Evolutionary conservation across 805 yeast genomes (phyloP).

Genomic region (Scheffersomyces amazonensis): DNA sequence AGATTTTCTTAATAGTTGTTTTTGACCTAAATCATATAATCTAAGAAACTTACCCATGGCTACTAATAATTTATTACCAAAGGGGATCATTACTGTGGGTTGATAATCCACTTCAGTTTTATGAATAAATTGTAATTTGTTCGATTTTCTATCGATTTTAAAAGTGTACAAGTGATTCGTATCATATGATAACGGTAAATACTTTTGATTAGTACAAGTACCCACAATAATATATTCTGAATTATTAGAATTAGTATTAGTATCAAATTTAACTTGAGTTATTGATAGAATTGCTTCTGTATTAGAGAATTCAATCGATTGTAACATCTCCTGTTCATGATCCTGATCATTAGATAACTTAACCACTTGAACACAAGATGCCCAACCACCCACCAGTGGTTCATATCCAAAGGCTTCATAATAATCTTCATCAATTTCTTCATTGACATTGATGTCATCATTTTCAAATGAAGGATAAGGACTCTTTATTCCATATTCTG

Average conservation of each 20-base stretch:
- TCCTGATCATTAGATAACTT: conserved; percentile 29
- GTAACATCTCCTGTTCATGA: conserved; percentile 32
- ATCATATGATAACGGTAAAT: conserved; percentile 23
- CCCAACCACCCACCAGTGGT: conserved; percentile 30
- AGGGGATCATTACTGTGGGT: conserved; percentile 49
- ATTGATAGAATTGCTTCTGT: conserved; percentile 44
- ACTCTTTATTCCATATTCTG: conserved; percentile 38
- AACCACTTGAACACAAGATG: conserved; percentile 53
- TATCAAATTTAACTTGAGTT: conserved; percentile 26
- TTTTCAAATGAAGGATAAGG: conserved; percentile 20
- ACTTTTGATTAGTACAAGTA: conserved; percentile 23
- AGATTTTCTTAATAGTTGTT: conserved; percentile 72
- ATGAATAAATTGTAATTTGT: conserved; percentile 49
- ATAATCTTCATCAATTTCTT: conserved; percentile 25
- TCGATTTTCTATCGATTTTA: conserved; percentile 26
- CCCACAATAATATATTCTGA: conserved; percentile 46
- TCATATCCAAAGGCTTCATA: conserved; percentile 47
- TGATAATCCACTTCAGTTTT: conserved; percentile 52
- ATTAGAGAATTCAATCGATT: conserved; percentile 42
- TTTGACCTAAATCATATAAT: conserved; percentile 71
- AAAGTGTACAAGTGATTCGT: conserved; percentile 35
- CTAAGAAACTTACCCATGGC: conserved; percentile 54
- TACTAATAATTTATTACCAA: conserved; percentile 56
- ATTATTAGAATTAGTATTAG: conserved; percentile 18
- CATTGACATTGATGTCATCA: background rate